phyloP scores from a whole-genome alignment of 768 basidiomycete species.

The Termitomyces sp. region DNA sequence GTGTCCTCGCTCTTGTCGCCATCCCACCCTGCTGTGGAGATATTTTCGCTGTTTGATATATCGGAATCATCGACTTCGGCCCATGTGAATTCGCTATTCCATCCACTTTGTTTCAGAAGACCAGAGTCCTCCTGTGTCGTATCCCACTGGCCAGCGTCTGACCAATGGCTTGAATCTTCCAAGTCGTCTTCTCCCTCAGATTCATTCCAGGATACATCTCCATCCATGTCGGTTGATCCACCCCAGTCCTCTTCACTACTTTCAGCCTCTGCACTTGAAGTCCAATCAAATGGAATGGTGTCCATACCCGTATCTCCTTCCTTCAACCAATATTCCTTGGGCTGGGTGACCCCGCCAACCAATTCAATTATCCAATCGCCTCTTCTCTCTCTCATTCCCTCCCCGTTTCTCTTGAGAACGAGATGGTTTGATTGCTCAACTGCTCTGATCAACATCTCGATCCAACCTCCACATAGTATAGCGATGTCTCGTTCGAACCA shows the following conservation, averaged over 20 bases:
- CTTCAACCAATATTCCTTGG: slow-evolving; percentile 25
- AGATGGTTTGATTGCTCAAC: slow-evolving; percentile 40
- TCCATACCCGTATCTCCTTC: slow-evolving; percentile 33
- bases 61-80: slow-evolving; percentile 3
- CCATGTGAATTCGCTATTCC: slow-evolving; percentile 1
- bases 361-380: slow-evolving; percentile 43
- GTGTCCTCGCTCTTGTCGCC: slow-evolving; percentile 41
- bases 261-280: slow-evolving; percentile 31
- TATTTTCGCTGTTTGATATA: slow-evolving; percentile 23
- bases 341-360: slow-evolving; percentile 30
- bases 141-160: slow-evolving; percentile 8
- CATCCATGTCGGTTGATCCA: slow-evolving; percentile 35
- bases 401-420: slow-evolving; percentile 32
- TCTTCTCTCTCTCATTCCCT: slow-evolving; percentile 27
- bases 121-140: slow-evolving; percentile 1
- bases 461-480: slow-evolving; percentile 54
- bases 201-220: slow-evolving; percentile 37
- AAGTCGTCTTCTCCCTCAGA: slow-evolving; percentile 32
- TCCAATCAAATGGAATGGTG: slow-evolving; percentile 41
- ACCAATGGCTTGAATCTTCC: slow-evolving; percentile 19
- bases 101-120: neutral
- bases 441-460: slow-evolving; percentile 50
- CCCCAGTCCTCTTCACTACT: slow-evolving; percentile 24
- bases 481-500: slow-evolving; percentile 50
- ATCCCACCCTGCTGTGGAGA: slow-evolving; percentile 41